phyloP scores from a whole-genome alignment of 805 yeast genomes.

The Cyberlindnera subsufficiens region DNA sequence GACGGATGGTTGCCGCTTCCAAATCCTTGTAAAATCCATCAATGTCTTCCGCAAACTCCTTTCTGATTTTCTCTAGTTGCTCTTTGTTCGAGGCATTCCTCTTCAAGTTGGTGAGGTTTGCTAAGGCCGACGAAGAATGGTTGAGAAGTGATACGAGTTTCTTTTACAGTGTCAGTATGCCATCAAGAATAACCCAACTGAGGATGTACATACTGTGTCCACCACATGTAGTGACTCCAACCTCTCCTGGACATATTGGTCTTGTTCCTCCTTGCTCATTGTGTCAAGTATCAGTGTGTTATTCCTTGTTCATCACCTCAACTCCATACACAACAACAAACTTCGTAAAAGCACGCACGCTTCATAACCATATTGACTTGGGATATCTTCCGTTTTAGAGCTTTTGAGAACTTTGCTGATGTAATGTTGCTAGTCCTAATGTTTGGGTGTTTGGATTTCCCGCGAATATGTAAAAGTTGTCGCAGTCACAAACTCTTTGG shows the following conservation, averaged over 20 bases:
- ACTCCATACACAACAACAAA: background rate
- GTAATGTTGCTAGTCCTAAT: too few species aligned
- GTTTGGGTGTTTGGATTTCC: too few species aligned
- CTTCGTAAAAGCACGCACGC: too few species aligned
- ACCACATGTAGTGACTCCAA: conserved; percentile 46
- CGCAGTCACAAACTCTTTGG: conserved; percentile 12
- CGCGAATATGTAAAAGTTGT: too few species aligned
- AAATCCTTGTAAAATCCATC: conserved; percentile 46
- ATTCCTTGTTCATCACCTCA: background rate
- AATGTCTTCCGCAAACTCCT: conserved; percentile 38
- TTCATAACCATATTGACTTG: too few species aligned
- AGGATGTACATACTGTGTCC: conserved; percentile 30
- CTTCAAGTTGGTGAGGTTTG: conserved; percentile 33
- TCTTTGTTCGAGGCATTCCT: conserved; percentile 17
- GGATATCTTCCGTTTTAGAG: too few species aligned
- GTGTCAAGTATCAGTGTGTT: background rate
- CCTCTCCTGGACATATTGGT: conserved; percentile 40
- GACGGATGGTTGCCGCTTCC: conserved; percentile 49
- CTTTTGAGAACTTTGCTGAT: too few species aligned
- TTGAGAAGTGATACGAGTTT: conserved; percentile 46
- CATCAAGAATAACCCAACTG: background rate
- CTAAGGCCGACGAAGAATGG: conserved; percentile 40
- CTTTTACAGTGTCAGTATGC: conserved; percentile 7
- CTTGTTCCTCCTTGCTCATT: conserved; percentile 14
- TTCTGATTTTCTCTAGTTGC: conserved; percentile 25